These are phyloP conservation scores for Komagataella ulmi DNA, from an alignment of 805 yeast genomes.

Conservation along the genomic window DNA sequence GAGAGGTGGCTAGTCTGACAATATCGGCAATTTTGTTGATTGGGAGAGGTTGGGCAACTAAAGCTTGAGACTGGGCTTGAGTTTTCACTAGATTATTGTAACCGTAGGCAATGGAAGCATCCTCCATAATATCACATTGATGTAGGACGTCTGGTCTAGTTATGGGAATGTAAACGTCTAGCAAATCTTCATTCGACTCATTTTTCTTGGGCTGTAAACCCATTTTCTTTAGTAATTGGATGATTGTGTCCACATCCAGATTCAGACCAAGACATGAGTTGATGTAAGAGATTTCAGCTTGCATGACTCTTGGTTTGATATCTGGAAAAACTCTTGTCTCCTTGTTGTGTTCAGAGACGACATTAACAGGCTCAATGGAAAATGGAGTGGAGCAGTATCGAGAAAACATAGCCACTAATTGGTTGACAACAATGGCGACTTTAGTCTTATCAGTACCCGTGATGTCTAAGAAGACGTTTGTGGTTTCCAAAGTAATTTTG, in stretches of 20 bases:
- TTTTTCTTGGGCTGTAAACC: constrained; percentile 45
- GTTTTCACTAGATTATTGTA: constrained; percentile 78
- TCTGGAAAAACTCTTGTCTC: constrained; percentile 70
- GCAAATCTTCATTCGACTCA: constrained; percentile 24
- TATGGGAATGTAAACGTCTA: constrained; percentile 70
- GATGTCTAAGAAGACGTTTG: constrained; percentile 80
- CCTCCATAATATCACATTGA: constrained; percentile 98
- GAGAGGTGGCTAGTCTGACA: constrained; percentile 80
- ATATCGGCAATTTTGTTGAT: constrained; percentile 87
- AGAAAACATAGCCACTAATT: constrained; percentile 91
- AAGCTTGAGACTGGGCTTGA: constrained; percentile 62
- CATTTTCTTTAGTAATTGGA: constrained; percentile 64
- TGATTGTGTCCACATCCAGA: constrained; percentile 54
- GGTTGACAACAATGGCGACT: constrained; percentile 84
- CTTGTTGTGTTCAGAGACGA: constrained; percentile 69
- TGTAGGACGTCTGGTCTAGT: constrained; percentile 94
- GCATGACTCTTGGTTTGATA: constrained; percentile 49
- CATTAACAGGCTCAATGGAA: constrained; percentile 80
- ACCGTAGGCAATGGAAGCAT: constrained; percentile 93
- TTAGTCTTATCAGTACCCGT: constrained; percentile 95
- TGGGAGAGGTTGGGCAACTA: constrained; percentile 80
- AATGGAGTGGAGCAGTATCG: constrained; percentile 73
- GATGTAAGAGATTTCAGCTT: constrained; percentile 72
- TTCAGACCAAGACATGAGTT: constrained; percentile 88
- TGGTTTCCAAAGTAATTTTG: constrained; percentile 76